Evolutionary conservation across 2,329 filamentous ascomycete genomes (phyloP).

Genomic region (Neofusicoccum ribis): DNA sequence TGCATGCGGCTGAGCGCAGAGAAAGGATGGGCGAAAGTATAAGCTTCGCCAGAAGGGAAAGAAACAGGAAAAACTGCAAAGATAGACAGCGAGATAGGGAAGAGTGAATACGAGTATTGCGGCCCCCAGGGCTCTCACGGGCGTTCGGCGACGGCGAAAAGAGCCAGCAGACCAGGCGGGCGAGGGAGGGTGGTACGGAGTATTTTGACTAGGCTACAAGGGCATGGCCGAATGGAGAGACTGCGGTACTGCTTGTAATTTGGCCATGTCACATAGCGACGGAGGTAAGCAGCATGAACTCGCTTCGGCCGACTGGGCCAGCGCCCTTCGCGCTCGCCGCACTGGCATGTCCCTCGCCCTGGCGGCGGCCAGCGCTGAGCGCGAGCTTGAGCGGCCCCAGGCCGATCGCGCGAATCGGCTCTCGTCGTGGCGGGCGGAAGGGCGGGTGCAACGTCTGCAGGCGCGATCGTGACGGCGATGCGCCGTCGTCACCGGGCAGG

Average conservation of each 20-base stretch:
- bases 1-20: background rate
- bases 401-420: background rate
- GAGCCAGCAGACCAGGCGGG: background rate
- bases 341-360: background rate
- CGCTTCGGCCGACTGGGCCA: background rate
- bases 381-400: background rate
- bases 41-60: background rate
- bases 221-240: background rate
- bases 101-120: background rate
- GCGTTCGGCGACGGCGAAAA: background rate
- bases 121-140: background rate
- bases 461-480: background rate
- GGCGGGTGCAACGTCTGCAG: background rate
- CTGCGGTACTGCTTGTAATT: slow-evolving; percentile 5
- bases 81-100: background rate
- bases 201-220: background rate
- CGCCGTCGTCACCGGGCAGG: background rate
- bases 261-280: background rate
- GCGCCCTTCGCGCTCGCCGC: background rate
- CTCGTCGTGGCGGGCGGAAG: background rate
- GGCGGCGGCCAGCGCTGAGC: too few species aligned
- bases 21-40: background rate
- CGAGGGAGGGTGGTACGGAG: background rate
- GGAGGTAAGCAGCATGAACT: background rate
- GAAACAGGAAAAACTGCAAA: background rate